Percentiles rank a stretch among this genome's conserved stretches.
Evolutionary conservation across 305 asterid species (phyloP).

Genomic region (Fraxinus ornus): DNA sequence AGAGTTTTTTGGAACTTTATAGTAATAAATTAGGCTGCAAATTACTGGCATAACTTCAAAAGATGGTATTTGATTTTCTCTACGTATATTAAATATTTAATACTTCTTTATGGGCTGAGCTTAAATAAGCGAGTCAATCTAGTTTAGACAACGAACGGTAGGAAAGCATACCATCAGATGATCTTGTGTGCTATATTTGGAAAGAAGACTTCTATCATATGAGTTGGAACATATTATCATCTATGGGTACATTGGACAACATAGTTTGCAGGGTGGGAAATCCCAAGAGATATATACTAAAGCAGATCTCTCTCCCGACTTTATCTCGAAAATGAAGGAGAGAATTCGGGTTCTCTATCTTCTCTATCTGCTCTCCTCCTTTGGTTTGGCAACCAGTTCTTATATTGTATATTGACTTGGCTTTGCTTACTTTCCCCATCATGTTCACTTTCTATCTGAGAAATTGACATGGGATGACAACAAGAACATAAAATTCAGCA

Average conservation of each 20-base stretch:
- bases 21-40: background rate
- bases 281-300: background rate
- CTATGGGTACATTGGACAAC: background rate
- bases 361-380: background rate
- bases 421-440: background rate
- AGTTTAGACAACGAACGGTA: background rate
- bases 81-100: background rate
- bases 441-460: background rate
- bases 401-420: background rate
- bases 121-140: background rate
- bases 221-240: background rate
- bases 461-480: background rate
- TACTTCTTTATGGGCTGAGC: background rate
- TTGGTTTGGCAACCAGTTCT: background rate
- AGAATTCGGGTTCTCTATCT: background rate
- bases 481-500: background rate
- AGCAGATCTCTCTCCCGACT: background rate
- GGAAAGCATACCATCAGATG: background rate
- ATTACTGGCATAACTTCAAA: background rate
- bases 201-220: background rate
- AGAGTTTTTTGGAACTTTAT: background rate
- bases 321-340: background rate
- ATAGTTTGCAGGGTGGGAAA: background rate
- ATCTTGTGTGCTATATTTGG: background rate
- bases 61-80: background rate